phyloP scores from a whole-genome alignment of 1,139 yeast genomes.

The Hemisphaericaspora xylofermentans region DNA sequence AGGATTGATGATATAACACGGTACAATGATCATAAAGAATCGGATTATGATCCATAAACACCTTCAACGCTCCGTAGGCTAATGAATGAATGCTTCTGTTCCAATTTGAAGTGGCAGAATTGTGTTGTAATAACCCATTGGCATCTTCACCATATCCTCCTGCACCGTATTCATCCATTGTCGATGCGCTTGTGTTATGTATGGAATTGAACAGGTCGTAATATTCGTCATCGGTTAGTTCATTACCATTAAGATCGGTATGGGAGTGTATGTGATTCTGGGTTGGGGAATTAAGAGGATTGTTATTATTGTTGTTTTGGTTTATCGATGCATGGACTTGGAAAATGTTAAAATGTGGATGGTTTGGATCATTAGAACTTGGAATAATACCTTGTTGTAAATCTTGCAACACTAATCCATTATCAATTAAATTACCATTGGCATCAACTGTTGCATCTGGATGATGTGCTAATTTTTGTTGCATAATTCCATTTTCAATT shows the following conservation, averaged over 20 bases:
- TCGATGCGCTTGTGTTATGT: conserved; percentile 20
- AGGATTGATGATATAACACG: conserved; percentile 73
- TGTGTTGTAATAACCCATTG: conserved; percentile 38
- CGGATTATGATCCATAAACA: conserved; percentile 92
- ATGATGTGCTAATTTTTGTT: conserved; percentile 41
- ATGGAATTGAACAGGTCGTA: conserved; percentile 44
- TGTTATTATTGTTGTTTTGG: conserved; percentile 13
- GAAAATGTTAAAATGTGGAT: conserved; percentile 17
- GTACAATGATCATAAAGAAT: conserved; percentile 90
- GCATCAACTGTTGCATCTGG: conserved; percentile 47
- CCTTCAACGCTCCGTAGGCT: conserved; percentile 87
- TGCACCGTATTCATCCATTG: conserved; percentile 6
- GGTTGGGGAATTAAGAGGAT: conserved; percentile 3
- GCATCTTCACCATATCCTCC: conserved; percentile 28
- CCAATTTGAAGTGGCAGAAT: conserved; percentile 64
- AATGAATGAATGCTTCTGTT: conserved; percentile 88
- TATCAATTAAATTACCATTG: conserved; percentile 46
- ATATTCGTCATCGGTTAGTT: conserved; percentile 46
- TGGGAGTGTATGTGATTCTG: conserved; percentile 7
- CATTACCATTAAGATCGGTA: conserved; percentile 20
- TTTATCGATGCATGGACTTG: conserved; percentile 20
- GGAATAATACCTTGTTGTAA: conserved; percentile 18
- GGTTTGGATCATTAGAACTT: conserved; percentile 16
- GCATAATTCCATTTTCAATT: conserved; percentile 48
- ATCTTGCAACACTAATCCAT: conserved; percentile 31